Percentiles rank a stretch among this genome's conserved stretches.
Conservation (phyloP, 306 rosid genomes). For the Corylus americana region DNA sequence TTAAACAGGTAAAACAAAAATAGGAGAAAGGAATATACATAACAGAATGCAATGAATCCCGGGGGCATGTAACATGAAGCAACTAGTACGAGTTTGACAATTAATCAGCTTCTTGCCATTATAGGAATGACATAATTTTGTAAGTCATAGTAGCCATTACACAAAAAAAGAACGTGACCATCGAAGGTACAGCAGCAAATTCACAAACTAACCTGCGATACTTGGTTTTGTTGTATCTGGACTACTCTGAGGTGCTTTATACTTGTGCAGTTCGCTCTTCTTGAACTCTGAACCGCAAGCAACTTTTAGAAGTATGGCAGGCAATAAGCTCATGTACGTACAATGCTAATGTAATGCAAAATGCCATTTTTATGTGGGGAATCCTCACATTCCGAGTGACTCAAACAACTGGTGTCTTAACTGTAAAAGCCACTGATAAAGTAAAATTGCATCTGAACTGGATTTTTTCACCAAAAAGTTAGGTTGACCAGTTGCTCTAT, state of each 20-base stretch:
- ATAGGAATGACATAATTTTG: neutral
- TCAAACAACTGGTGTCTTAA: neutral
- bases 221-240: conserved; percentile 45
- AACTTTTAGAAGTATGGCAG: conserved; percentile 27
- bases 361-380: neutral
- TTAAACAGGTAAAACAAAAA: conserved; percentile 25
- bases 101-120: neutral
- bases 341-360: neutral
- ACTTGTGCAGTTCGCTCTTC: conserved; percentile 71
- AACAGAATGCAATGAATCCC: neutral
- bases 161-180: neutral
- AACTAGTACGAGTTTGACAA: neutral
- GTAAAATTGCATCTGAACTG: neutral
- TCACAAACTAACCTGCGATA: conserved; percentile 52
- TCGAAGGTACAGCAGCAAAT: neutral
- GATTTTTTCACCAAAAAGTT: conserved; percentile 1
- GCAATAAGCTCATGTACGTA: neutral
- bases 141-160: neutral
- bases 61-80: conserved; percentile 17
- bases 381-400: neutral
- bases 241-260: conserved; percentile 57
- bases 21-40: neutral
- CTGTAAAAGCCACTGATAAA: neutral
- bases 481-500: neutral
- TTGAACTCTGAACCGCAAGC: conserved; percentile 66